Conservation (phyloP, 495 filamentous ascomycete species). For the Aspergillus incahuasiensis region DNA sequence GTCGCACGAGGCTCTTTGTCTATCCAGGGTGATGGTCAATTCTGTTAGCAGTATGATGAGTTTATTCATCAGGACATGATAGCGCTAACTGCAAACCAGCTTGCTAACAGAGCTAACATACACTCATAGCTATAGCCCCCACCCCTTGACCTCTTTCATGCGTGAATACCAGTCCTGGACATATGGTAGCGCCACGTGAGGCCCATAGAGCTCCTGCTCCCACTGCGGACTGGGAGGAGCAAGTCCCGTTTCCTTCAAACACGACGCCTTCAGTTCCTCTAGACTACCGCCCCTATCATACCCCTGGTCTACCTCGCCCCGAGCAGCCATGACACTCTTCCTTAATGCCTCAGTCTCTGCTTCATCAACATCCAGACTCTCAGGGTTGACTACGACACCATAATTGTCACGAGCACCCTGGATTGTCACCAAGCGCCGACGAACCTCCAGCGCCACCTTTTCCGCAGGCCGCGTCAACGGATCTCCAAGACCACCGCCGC, state of each 20-base stretch:
- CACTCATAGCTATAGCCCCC: conserved; percentile 13
- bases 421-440: conserved; percentile 41
- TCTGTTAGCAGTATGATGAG: too few relatives aligned
- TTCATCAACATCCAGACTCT: conserved; percentile 26
- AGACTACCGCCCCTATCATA: conserved; percentile 41
- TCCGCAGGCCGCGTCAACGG: conserved; percentile 42
- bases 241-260: conserved; percentile 38
- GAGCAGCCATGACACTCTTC: conserved; percentile 20
- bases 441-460: conserved; percentile 44
- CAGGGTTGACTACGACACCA: conserved; percentile 35
- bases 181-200: conserved; percentile 29
- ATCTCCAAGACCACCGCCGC: conserved; percentile 48
- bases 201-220: conserved; percentile 33
- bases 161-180: conserved; percentile 30
- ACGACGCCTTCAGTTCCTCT: conserved; percentile 28
- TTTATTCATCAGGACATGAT: too few relatives aligned
- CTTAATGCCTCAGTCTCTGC: conserved; percentile 31
- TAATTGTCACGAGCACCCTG: conserved; percentile 40
- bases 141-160: conserved; percentile 23
- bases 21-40: too few relatives aligned
- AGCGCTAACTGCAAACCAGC: too few relatives aligned
- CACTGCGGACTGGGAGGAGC: conserved; percentile 30
- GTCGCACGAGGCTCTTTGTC: too few relatives aligned
- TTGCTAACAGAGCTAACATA: not conserved
- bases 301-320: conserved; percentile 7